Evolutionary conservation across 2,329 filamentous ascomycete species (phyloP).

Genomic region (Trichoderma semiorbis): DNA sequence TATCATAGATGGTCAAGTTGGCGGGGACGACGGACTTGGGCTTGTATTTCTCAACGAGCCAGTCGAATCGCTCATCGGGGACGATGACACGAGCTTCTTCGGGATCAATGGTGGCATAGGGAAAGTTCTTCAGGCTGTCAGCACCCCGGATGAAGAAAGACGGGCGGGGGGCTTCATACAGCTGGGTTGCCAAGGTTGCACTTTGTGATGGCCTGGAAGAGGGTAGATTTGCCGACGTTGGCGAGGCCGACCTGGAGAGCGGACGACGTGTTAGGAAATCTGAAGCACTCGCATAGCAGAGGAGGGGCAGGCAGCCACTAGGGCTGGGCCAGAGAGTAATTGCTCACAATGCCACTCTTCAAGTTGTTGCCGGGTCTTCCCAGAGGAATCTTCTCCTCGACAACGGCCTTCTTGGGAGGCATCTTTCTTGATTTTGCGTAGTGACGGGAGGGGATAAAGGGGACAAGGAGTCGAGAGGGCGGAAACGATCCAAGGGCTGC

Average conservation of each 20-base stretch:
- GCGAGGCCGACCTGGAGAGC: constrained; percentile 81
- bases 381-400: constrained; percentile 94
- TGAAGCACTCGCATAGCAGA: neutral
- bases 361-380: constrained; percentile 95
- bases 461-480: constrained; percentile 49
- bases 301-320: neutral
- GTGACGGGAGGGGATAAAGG: constrained; percentile 48
- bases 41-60: constrained; percentile 94
- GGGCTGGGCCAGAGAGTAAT: constrained; percentile 14
- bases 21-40: constrained; percentile 96
- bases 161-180: constrained; percentile 52
- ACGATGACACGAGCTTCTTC: constrained; percentile 98
- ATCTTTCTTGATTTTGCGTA: constrained; percentile 72
- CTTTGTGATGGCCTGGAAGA: constrained; percentile 99
- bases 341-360: constrained; percentile 95
- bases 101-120: constrained; percentile 97
- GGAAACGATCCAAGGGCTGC: constrained; percentile 52
- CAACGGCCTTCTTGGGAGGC: constrained; percentile 89
- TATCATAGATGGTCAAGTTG: constrained; percentile 97
- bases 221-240: constrained; percentile 98
- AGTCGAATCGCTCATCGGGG: constrained; percentile 93
- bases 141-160: constrained; percentile 37
- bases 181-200: constrained; percentile 95
- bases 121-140: constrained; percentile 73
- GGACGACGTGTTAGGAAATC: constrained; percentile 17